Evolutionary conservation across 2,329 filamentous ascomycete genomes (phyloP).

Genomic region (Ophiobolus disseminans): DNA sequence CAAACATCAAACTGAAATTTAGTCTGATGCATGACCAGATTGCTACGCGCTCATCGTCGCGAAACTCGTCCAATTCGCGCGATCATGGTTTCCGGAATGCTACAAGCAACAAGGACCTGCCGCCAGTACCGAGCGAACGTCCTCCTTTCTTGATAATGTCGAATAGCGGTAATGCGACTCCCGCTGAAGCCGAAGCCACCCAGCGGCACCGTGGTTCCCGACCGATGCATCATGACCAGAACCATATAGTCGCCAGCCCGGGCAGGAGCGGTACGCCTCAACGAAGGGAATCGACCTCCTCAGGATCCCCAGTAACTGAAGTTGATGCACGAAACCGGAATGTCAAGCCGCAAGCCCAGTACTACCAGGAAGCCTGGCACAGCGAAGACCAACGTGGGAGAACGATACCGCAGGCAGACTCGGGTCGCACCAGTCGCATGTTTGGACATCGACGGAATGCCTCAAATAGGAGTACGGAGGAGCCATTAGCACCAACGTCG

Average conservation of each 20-base stretch:
- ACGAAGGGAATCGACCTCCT: constrained; percentile 18
- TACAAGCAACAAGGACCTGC: constrained; percentile 46
- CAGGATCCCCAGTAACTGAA: constrained; percentile 20
- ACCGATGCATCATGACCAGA: constrained; percentile 23
- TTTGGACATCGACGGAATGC: constrained; percentile 21
- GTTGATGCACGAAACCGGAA: constrained; percentile 21
- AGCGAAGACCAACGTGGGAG: constrained; percentile 25
- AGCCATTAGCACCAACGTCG: constrained; percentile 12
- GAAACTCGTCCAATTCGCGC: constrained; percentile 45
- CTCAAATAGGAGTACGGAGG: constrained; percentile 19
- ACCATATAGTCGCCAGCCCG: constrained; percentile 24
- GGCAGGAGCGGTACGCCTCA: constrained; percentile 29
- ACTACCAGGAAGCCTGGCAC: constrained; percentile 31
- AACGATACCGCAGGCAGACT: constrained; percentile 18
- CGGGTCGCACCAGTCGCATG: constrained; percentile 16
- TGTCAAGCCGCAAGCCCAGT: constrained; percentile 23
- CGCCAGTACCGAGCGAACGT: constrained; percentile 40
- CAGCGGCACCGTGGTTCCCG: constrained; percentile 21
- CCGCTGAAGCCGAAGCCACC: constrained; percentile 17
- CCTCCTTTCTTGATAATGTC: constrained; percentile 33
- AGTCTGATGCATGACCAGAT: constrained; percentile 27
- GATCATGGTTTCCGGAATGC: constrained; percentile 45
- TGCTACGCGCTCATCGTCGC: constrained; percentile 47
- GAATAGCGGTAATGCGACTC: constrained; percentile 20
- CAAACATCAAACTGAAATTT: neutral